These are phyloP conservation scores for Neltuma alba DNA, from an alignment of 306 rosid species.

Conservation along the genomic window DNA sequence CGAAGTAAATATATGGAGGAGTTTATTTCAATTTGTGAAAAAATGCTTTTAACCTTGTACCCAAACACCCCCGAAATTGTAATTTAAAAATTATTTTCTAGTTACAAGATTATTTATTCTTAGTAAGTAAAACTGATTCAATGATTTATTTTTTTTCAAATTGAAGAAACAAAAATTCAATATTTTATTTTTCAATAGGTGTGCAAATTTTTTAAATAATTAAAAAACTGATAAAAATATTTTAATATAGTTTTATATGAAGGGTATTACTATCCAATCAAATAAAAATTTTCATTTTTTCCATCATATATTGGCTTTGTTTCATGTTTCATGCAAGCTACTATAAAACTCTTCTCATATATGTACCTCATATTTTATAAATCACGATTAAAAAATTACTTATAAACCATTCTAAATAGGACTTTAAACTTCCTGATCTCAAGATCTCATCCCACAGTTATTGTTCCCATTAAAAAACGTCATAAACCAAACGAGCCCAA, in stretches of 20 bases:
- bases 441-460: background rate
- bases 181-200: background rate
- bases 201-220: background rate
- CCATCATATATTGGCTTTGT: background rate
- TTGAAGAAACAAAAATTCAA: background rate
- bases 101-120: background rate
- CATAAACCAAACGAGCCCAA: background rate
- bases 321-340: too few species aligned
- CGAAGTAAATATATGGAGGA: too few species aligned
- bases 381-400: too few species aligned
- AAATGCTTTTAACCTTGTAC: too few species aligned
- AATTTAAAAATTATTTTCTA: too few species aligned
- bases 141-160: too few species aligned
- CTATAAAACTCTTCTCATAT: too few species aligned
- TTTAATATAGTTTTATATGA: background rate
- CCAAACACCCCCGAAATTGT: background rate
- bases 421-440: background rate
- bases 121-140: too few species aligned
- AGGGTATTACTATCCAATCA: background rate
- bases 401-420: too few species aligned
- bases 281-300: background rate
- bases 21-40: too few species aligned
- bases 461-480: background rate
- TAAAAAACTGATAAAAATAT: background rate
- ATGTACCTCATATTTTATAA: too few species aligned